Evolutionary conservation across 306 rosid genomes (phyloP).

Genomic region (Macrotyloma uniflorum): DNA sequence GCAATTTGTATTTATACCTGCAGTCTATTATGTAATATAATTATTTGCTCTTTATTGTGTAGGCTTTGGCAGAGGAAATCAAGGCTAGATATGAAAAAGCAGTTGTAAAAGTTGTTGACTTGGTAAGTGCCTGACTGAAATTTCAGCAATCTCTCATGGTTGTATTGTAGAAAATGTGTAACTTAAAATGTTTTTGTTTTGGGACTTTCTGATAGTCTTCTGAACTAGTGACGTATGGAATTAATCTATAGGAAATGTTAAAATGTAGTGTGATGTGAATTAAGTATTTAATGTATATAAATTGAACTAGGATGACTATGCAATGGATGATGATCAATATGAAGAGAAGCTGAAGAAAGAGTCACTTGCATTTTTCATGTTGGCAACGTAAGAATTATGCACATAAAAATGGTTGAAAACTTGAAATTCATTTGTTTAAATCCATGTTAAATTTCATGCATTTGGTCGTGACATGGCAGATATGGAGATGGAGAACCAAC

Average conservation of each 20-base stretch:
- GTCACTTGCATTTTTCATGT: slow-evolving; percentile 59
- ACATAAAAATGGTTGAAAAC: neutral
- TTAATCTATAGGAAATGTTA: neutral
- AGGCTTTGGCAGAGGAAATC: slow-evolving; percentile 76
- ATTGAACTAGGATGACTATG: slow-evolving; percentile 65
- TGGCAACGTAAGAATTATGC: slow-evolving; percentile 69
- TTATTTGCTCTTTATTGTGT: neutral
- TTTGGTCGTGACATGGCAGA: slow-evolving; percentile 43
- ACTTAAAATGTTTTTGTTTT: neutral
- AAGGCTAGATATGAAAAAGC: slow-evolving; percentile 75
- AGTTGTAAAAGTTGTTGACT: slow-evolving; percentile 63
- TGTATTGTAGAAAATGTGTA: neutral
- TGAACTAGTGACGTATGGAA: neutral
- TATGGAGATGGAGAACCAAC: slow-evolving; percentile 88
- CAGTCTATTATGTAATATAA: neutral
- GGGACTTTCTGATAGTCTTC: neutral
- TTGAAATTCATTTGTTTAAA: neutral
- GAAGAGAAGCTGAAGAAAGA: slow-evolving; percentile 71
- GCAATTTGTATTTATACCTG: neutral
- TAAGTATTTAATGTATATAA: slow-evolving; percentile 22
- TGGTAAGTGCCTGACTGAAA: slow-evolving; percentile 50
- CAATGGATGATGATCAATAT: slow-evolving; percentile 64
- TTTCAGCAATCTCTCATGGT: neutral
- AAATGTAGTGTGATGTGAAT: slow-evolving; percentile 9
- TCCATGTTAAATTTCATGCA: slow-evolving; percentile 9